Evolutionary conservation across 805 yeast species (phyloP).

Genomic region (Metschnikowia peoriensis): DNA sequence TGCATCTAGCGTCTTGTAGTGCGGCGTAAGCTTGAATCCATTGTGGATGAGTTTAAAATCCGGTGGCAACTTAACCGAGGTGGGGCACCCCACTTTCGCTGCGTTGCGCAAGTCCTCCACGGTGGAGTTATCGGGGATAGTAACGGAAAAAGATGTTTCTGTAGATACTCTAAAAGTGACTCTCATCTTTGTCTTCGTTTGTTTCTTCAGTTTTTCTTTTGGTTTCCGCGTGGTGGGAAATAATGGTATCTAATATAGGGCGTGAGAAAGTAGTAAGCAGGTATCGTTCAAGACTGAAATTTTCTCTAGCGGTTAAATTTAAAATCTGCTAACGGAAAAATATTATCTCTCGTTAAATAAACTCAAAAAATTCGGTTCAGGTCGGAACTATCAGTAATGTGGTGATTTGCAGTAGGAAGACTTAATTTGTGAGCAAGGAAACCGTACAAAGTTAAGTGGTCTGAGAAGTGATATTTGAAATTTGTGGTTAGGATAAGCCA

Average conservation of each 20-base stretch:
- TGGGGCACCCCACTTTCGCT: constrained; percentile 40
- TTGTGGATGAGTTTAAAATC: constrained; percentile 41
- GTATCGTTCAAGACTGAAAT: not conserved
- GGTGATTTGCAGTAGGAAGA: constrained; percentile 2
- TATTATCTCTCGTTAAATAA: too few relatives aligned
- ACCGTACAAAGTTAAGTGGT: not conserved
- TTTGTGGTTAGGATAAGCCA: too few relatives aligned
- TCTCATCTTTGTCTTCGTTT: constrained; percentile 34
- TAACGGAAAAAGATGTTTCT: constrained; percentile 43
- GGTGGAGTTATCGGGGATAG: constrained; percentile 52
- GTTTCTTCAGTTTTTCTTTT: too few relatives aligned
- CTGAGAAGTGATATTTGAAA: not conserved
- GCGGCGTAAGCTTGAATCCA: constrained; percentile 38
- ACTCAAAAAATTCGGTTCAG: not conserved
- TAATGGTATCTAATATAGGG: too few relatives aligned
- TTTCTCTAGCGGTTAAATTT: too few relatives aligned
- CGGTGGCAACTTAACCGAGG: constrained; percentile 30
- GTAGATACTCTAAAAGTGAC: constrained; percentile 48
- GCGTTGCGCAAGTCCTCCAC: constrained; percentile 50
- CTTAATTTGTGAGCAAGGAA: constrained; percentile 1
- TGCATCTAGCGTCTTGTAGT: constrained; percentile 21
- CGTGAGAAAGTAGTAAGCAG: not conserved
- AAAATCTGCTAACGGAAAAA: too few relatives aligned
- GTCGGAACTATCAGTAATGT: not conserved
- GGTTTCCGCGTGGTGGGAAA: not conserved